A percentile compares a stretch with the other conserved stretches of the same genome.
phyloP scores from a whole-genome alignment of 2,329 filamentous ascomycete genomes.

The Colletotrichum euphorbiae region DNA sequence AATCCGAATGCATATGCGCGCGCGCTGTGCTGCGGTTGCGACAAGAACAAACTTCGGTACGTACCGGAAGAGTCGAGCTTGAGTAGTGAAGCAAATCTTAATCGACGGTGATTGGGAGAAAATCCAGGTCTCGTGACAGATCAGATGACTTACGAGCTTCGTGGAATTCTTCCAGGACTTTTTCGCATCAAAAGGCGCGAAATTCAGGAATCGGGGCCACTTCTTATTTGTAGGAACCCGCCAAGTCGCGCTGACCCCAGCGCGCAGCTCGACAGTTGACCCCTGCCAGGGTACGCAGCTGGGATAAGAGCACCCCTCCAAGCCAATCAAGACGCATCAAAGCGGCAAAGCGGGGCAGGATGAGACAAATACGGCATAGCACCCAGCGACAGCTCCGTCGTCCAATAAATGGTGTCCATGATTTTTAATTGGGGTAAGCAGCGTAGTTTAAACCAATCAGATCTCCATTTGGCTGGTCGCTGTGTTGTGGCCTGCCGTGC shows the following conservation, averaged over 20 bases:
- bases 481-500: background rate
- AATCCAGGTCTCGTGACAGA: constrained; percentile 36
- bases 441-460: constrained; percentile 28
- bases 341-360: constrained; percentile 1
- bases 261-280: constrained; percentile 30
- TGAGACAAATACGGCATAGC: constrained; percentile 40
- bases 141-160: constrained; percentile 40
- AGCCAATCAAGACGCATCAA: constrained; percentile 9
- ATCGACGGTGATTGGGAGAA: background rate
- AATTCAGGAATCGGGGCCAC: constrained; percentile 53
- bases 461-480: background rate
- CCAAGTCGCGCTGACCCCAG: constrained; percentile 36
- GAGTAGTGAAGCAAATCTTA: background rate
- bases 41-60: constrained; percentile 36
- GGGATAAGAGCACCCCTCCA: background rate
- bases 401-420: constrained; percentile 15
- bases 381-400: constrained; percentile 13
- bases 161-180: constrained; percentile 39
- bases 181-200: constrained; percentile 45
- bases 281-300: constrained; percentile 31
- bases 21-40: constrained; percentile 3
- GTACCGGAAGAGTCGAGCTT: constrained; percentile 20
- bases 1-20: too few species aligned
- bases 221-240: constrained; percentile 58
- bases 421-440: constrained; percentile 10